Base-by-base conservation (phyloP, 2,329 filamentous ascomycete genomes). In the Neopestalotiopsis sp. region DNA sequence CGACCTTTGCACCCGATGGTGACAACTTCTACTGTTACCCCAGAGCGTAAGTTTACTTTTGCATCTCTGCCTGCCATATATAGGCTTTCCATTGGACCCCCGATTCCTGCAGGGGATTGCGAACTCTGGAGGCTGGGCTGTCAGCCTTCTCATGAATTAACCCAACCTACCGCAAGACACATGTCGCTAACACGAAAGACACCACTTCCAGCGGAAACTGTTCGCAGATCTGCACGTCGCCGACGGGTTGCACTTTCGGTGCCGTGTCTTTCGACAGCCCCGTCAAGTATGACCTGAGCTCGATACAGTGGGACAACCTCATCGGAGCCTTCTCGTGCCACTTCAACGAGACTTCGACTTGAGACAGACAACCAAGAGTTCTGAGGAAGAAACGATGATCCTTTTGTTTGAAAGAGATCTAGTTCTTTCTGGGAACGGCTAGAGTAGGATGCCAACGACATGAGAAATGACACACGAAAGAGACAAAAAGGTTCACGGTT, bases 211-310 rank as follows among this genome's bases (percentile, higher is more conserved):
- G 80, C 7, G 73, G 74, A 66, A 67, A 74, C 30, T 88, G 86
- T 74, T 77, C 77, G 42, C 78, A 75, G 28, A 78, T 82, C 69
- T 88, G 86, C 80, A 83, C 66, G 4, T 86, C 85, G 61, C 85
- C 85, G 2, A 84, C 82, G 59, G 86, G 86, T 45, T 88, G 86
- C 78, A 87, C 85, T 0, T 81, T 85, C 69, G 86, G 85, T 45
- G 74, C 79, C 7, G 79, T 88, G 63, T 80, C 81, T 72, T 87
- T 82, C 71, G 72, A 76, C 70, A 84, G 83, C 73, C 73, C 78
- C 68, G 67, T 85, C 79, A 87, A 86, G 77, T 83, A 79, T 75
- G 81, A 88, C 73, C 73, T 88, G 65, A 77, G 79, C 32, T 78
- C 77, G 34, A 82, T 85, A 60, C 68, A 76, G 61, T 88, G 86